Evolutionary conservation across 768 basidiomycete species (phyloP).

Genomic region (Lentinula edodes): DNA sequence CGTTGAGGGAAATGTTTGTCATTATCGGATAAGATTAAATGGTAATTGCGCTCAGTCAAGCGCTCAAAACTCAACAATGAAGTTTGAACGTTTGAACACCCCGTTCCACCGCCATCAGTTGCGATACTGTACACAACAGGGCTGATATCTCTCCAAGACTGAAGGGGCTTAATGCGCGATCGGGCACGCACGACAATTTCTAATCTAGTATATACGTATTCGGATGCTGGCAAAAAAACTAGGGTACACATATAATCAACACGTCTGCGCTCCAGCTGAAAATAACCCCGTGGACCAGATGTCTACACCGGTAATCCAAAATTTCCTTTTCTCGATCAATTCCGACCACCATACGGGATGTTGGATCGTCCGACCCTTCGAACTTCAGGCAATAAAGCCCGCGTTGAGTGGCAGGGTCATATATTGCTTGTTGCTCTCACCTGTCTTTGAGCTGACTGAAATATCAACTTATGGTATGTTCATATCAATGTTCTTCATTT

Average conservation of each 20-base stretch:
- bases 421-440: neutral
- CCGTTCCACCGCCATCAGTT: too few relatives aligned
- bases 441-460: neutral
- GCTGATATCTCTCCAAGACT: too few relatives aligned
- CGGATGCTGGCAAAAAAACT: neutral
- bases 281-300: neutral
- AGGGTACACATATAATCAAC: neutral
- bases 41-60: too few relatives aligned
- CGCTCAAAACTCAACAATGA: too few relatives aligned
- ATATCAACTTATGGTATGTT: neutral
- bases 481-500: neutral
- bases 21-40: too few relatives aligned
- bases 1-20: too few relatives aligned
- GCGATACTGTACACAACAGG: too few relatives aligned
- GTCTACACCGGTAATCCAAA: neutral
- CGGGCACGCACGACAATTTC: neutral
- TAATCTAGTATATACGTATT: neutral
- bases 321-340: neutral
- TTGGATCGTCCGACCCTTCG: conserved; percentile 9
- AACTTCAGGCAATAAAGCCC: neutral
- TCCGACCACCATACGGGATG: neutral
- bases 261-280: neutral
- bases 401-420: neutral
- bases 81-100: too few relatives aligned
- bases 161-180: neutral